Conservation (phyloP, 768 basidiomycete species). For the Boletus reticuloceps region DNA sequence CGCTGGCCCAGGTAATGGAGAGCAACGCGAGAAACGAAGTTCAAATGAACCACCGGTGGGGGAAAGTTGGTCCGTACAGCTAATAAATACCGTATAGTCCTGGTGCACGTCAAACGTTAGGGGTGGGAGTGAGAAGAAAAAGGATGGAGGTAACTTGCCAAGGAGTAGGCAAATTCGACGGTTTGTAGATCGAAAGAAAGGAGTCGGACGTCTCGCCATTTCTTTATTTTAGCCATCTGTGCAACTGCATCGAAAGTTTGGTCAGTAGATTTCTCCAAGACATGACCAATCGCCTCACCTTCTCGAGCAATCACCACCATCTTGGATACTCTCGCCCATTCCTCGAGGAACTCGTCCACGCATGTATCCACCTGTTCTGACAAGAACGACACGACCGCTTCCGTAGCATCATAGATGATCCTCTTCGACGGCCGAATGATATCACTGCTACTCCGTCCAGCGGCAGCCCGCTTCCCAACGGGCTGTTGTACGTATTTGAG, state of each 20-base stretch:
- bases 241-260: constrained; percentile 50
- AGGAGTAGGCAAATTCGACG: constrained; percentile 83
- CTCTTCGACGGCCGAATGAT: constrained; percentile 83
- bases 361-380: constrained; percentile 86
- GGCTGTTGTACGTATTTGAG: constrained; percentile 88
- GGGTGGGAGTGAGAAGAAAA: background rate
- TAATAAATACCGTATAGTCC: constrained; percentile 78
- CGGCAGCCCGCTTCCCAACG: constrained; percentile 64
- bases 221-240: constrained; percentile 71
- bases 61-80: constrained; percentile 73
- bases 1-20: constrained; percentile 5
- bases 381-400: constrained; percentile 86
- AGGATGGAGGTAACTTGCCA: constrained; percentile 35
- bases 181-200: constrained; percentile 90
- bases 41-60: constrained; percentile 68
- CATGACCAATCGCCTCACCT: constrained; percentile 42
- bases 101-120: constrained; percentile 18
- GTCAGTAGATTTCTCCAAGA: background rate
- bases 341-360: constrained; percentile 86
- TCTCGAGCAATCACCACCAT: constrained; percentile 93
- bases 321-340: constrained; percentile 91
- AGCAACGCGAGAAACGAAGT: constrained; percentile 63
- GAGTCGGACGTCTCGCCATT: constrained; percentile 75
- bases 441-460: constrained; percentile 43
- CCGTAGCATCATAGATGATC: constrained; percentile 86